These are phyloP conservation scores for Dissophora globulifera DNA, from an alignment of 192 early-diverging fungal species.

Conservation along the genomic window DNA sequence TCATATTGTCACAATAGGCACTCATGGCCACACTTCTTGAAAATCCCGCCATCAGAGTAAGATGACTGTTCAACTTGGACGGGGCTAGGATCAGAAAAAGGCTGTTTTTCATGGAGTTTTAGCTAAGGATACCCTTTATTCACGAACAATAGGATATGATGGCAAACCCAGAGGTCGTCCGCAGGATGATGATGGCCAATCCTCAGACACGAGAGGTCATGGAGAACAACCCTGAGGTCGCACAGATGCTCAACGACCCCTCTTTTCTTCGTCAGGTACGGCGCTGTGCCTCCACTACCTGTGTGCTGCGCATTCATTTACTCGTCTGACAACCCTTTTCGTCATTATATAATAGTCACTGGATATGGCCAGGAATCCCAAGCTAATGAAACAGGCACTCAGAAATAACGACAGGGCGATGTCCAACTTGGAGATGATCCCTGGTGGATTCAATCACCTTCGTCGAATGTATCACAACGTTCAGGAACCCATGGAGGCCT, in stretches of 20 bases:
- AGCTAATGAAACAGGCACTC: constrained; percentile 69
- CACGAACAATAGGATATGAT: constrained; percentile 46
- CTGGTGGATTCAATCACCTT: constrained; percentile 73
- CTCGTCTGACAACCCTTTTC: too few species aligned
- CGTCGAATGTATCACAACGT: constrained; percentile 66
- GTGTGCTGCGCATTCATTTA: too few species aligned
- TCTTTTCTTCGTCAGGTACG: constrained; percentile 67
- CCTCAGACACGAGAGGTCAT: constrained; percentile 67
- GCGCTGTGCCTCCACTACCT: too few species aligned
- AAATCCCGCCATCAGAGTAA: constrained; percentile 56
- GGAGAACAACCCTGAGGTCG: constrained; percentile 71
- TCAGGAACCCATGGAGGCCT: constrained; percentile 68
- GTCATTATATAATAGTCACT: constrained; percentile 43
- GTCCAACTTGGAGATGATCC: constrained; percentile 72
- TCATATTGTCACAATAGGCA: constrained; percentile 24
- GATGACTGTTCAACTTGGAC: too few species aligned
- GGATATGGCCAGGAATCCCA: constrained; percentile 66
- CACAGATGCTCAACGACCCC: constrained; percentile 70
- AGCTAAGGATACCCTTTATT: too few species aligned
- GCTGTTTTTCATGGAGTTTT: too few species aligned
- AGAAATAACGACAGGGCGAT: constrained; percentile 73
- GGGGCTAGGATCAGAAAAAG: too few species aligned
- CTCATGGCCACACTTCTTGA: constrained; percentile 52
- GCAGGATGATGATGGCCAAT: constrained; percentile 70
- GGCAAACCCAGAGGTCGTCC: constrained; percentile 63